Conservation (phyloP, 345 rosid genomes). For the Eucalyptus pauciflora region DNA sequence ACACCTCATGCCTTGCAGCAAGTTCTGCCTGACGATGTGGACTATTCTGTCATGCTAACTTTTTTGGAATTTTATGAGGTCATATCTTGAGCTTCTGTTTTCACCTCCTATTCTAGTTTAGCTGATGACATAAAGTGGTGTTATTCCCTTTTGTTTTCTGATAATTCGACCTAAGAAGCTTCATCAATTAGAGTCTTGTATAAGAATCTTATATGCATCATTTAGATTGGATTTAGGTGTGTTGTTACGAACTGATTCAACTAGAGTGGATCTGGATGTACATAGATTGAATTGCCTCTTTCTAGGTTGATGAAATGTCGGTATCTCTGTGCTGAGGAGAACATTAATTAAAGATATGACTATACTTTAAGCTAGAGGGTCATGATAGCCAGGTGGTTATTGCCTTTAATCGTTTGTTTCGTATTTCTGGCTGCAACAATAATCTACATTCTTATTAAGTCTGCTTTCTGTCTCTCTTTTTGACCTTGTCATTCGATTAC, state of each 20-base stretch:
- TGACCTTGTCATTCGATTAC: neutral
- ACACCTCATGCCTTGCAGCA: conserved; percentile 90
- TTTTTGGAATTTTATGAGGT: conserved; percentile 98
- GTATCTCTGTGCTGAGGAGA: neutral
- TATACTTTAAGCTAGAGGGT: neutral
- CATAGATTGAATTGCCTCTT: neutral
- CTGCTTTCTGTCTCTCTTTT: neutral
- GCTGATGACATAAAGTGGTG: neutral
- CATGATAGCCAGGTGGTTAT: neutral
- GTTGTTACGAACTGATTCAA: neutral
- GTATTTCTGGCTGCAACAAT: neutral
- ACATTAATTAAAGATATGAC: neutral
- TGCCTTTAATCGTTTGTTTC: neutral
- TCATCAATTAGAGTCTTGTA: neutral
- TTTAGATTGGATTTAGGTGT: neutral
- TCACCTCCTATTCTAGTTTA: neutral
- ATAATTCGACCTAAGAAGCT: neutral
- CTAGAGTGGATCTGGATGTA: neutral
- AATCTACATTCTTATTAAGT: neutral
- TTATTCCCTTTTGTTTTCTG: neutral
- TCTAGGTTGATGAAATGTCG: neutral
- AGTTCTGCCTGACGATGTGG: conserved; percentile 90
- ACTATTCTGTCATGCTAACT: conserved; percentile 66
- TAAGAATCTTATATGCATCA: neutral
- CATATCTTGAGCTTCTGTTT: neutral